Conservation (phyloP, 2,329 filamentous ascomycete species). For the Mycosphaerella sp. region DNA sequence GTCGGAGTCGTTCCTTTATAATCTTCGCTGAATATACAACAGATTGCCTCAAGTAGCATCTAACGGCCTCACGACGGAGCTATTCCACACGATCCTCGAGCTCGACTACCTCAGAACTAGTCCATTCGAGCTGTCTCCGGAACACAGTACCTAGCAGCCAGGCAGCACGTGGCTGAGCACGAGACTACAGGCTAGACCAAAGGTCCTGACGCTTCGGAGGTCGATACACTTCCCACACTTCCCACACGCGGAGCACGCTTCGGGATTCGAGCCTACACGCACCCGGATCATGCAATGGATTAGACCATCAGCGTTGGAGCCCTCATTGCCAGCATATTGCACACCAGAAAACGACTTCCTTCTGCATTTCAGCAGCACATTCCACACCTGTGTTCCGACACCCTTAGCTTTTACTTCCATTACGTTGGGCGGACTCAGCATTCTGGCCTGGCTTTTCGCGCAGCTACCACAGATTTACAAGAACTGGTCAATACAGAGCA, state of each 20-base stretch:
- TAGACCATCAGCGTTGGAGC: slow-evolving; percentile 24
- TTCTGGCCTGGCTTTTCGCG: slow-evolving; percentile 62
- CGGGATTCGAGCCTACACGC: neutral
- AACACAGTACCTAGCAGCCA: neutral
- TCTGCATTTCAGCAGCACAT: slow-evolving; percentile 49
- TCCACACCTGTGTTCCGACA: slow-evolving; percentile 59
- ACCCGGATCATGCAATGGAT: slow-evolving; percentile 27
- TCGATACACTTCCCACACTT: neutral
- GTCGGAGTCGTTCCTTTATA: neutral
- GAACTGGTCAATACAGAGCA: slow-evolving; percentile 58
- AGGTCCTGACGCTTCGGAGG: slow-evolving; percentile 1
- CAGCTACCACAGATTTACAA: slow-evolving; percentile 65
- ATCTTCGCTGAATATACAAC: neutral
- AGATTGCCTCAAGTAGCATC: slow-evolving; percentile 6
- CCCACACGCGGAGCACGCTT: neutral
- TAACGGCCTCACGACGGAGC: slow-evolving; percentile 1
- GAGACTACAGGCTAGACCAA: slow-evolving; percentile 12
- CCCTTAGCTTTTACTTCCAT: slow-evolving; percentile 57
- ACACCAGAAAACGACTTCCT: slow-evolving; percentile 54
- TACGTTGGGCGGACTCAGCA: slow-evolving; percentile 54
- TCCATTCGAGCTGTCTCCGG: neutral
- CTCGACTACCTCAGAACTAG: neutral
- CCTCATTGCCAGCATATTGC: slow-evolving; percentile 52
- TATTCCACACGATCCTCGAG: neutral
- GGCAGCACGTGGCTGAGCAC: slow-evolving; percentile 22